phyloP scores from a whole-genome alignment of 768 basidiomycete genomes.

The Xerocomellus intermedius region DNA sequence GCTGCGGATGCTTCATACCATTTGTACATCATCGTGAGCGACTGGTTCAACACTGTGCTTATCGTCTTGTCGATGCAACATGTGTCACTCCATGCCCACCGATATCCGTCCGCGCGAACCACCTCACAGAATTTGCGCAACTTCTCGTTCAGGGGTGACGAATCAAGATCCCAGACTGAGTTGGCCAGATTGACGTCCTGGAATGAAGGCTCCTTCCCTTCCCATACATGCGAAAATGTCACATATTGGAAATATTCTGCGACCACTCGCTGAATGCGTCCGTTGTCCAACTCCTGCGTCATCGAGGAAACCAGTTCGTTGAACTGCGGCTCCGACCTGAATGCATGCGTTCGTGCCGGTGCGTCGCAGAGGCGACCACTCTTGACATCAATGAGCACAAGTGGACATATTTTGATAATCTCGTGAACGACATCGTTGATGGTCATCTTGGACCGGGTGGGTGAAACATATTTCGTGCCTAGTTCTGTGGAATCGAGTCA shows the following conservation, averaged over 20 bases:
- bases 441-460: not conserved
- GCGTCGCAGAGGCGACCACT: not conserved
- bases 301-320: constrained; percentile 10
- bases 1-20: constrained; percentile 11
- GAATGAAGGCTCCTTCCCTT: constrained; percentile 6
- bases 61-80: constrained; percentile 14
- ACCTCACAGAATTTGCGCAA: constrained; percentile 7
- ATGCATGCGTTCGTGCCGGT: not conserved
- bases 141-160: constrained; percentile 1
- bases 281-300: constrained; percentile 1
- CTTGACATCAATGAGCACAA: not conserved
- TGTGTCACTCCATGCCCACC: constrained; percentile 16
- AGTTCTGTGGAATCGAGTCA: not conserved
- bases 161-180: constrained; percentile 5
- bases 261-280: not conserved
- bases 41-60: constrained; percentile 2
- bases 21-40: constrained; percentile 12
- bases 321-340: constrained; percentile 1
- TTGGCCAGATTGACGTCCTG: constrained; percentile 2
- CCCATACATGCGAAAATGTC: constrained; percentile 14
- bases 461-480: not conserved
- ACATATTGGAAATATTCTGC: constrained; percentile 9
- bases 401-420: not conserved
- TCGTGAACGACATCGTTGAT: not conserved
- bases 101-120: constrained; percentile 4